These are phyloP conservation scores for Zymoseptoria crescenta DNA, from an alignment of 2,329 filamentous ascomycete genomes.

Conservation along the genomic window DNA sequence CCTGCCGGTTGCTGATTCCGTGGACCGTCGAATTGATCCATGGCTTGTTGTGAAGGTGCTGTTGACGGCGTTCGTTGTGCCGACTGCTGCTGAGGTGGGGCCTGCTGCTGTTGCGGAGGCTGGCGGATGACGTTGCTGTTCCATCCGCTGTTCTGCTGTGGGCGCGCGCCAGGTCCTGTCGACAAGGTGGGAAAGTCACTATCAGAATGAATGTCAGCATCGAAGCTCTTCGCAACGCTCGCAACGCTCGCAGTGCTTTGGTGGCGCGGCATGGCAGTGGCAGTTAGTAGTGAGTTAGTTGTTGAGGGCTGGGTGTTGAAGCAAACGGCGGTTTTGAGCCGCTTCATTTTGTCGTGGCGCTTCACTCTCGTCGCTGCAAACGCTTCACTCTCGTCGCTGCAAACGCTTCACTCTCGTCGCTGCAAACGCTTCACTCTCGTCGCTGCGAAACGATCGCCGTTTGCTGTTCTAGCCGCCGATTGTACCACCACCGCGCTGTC, in stretches of 20 bases:
- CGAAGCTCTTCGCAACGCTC: slow-evolving; percentile 2
- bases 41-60: slow-evolving; percentile 37
- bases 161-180: slow-evolving; percentile 42
- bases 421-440: too few relatives aligned
- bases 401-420: too few relatives aligned
- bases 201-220: slow-evolving; percentile 19
- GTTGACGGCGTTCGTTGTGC: slow-evolving; percentile 39
- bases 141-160: slow-evolving; percentile 48
- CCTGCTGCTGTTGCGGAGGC: slow-evolving; percentile 28
- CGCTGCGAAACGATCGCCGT: not conserved
- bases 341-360: not conserved
- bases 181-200: slow-evolving; percentile 58
- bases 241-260: not conserved
- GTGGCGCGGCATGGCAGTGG: not conserved
- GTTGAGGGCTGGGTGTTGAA: not conserved
- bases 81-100: slow-evolving; percentile 34
- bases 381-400: too few relatives aligned
- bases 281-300: not conserved
- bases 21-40: slow-evolving; percentile 51
- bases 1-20: slow-evolving; percentile 31
- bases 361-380: not conserved
- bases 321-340: not conserved
- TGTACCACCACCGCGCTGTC: not conserved
- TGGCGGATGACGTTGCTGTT: slow-evolving; percentile 50
- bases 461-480: not conserved